A percentile compares a stretch with the other conserved stretches of the same genome.
Conservation (phyloP, 768 basidiomycete species). For the Agaricus subrufescens region DNA sequence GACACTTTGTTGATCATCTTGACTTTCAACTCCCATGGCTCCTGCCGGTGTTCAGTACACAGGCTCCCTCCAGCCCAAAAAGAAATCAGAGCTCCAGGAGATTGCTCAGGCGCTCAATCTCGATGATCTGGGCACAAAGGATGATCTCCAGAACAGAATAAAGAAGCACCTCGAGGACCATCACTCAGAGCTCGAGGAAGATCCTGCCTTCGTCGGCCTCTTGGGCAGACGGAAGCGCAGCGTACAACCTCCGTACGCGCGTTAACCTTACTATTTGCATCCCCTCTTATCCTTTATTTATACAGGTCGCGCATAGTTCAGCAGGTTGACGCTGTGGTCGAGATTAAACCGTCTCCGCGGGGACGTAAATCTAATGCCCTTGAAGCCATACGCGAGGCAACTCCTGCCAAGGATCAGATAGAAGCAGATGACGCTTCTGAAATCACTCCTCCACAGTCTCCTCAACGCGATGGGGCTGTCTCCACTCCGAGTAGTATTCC, state of each 20-base stretch:
- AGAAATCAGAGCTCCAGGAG: slow-evolving; percentile 62
- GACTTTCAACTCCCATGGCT: slow-evolving; percentile 34
- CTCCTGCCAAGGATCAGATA: slow-evolving; percentile 50
- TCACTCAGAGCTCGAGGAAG: slow-evolving; percentile 48
- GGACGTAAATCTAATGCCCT: slow-evolving; percentile 17
- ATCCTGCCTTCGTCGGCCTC: slow-evolving; percentile 54
- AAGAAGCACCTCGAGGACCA: slow-evolving; percentile 57
- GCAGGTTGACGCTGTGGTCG: slow-evolving; percentile 7
- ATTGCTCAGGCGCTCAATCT: slow-evolving; percentile 52
- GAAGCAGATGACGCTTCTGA: slow-evolving; percentile 38
- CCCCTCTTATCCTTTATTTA: slow-evolving; percentile 14
- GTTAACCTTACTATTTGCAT: background rate
- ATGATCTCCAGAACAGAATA: slow-evolving; percentile 58
- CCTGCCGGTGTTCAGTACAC: slow-evolving; percentile 30
- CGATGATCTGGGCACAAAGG: slow-evolving; percentile 54
- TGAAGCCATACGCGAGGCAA: slow-evolving; percentile 40
- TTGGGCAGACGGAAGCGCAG: slow-evolving; percentile 41
- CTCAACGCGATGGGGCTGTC: slow-evolving; percentile 15
- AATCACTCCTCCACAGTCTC: slow-evolving; percentile 20
- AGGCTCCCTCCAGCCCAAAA: slow-evolving; percentile 58
- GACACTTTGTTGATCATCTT: slow-evolving; percentile 16
- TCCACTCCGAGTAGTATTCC: slow-evolving; percentile 35
- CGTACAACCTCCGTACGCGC: slow-evolving; percentile 26
- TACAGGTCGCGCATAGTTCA: background rate
- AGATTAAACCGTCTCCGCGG: slow-evolving; percentile 21